Base-by-base conservation (phyloP, 148 eudicot species). In the Rhododendron griersonianum region DNA sequence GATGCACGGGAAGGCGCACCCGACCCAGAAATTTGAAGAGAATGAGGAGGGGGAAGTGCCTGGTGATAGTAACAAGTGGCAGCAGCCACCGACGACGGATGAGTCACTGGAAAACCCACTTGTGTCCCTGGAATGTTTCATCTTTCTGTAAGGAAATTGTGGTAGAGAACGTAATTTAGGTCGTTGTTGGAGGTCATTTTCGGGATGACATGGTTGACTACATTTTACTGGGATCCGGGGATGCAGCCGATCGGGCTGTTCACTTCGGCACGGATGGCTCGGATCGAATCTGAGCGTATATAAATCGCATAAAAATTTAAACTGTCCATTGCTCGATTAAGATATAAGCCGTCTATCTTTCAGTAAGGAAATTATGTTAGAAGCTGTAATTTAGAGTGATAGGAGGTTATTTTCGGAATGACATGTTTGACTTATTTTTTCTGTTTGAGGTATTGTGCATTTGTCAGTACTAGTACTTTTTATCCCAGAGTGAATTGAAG, bases 121-220 rank as follows among this genome's bases (percentile, higher is more conserved):
- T 44, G 88, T 86, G 88, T 86, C 88, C 74, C 81, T 86, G n/a
- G 88, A 86, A 63, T 86, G 88, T 55, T 86, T 86, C 73, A 86
- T 86, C 11, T 86, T 86, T 82, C 85, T 86, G 11, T 86, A 82
- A 41, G 7, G 55, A 11, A 63, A 7, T 63, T n/a, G 71, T 18
- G 61, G 21, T 55, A 55, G 61, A 18, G 23, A 15, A 55, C 5
- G 21, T 55, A 55, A 55, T 55, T 55, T 55, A 55, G 61, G 61
- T 16, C 0, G 2, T 55, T 55, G 61, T 55, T 18, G 23, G 21
- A 55, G 61, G 61, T 55, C 61, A 55, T 55, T 55, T 55, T 18
- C 61, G 21, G 61, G 6, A 55, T 18, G 5, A 55, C 61, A 16
- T 0, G 59, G 59, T 55, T 55, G 19, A 15, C 5, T 15, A 3